Base-by-base conservation (phyloP, 441 rosid genomes). In the Populus hybrid region DNA sequence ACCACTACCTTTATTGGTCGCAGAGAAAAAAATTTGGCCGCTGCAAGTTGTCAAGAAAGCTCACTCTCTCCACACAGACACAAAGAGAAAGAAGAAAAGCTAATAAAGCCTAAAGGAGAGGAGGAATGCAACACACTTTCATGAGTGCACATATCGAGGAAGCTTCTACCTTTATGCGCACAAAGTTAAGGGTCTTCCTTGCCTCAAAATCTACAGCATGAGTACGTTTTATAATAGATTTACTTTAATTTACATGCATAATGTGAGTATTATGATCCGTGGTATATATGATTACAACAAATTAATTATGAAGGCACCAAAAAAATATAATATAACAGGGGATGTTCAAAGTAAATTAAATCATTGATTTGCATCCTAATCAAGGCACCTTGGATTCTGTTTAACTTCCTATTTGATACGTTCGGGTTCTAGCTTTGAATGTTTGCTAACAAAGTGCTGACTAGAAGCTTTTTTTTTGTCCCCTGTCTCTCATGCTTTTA, bases 111-210 rank as follows among this genome's bases (percentile, higher is more conserved):
- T 81, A 81, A 82, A 87, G 85, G 38, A 29, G 31, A 29, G 77
- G 86, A 79, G 77, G 86, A 79, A 84, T 74, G 75, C 84, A 80
- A 86, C 90, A 88, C 89, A 88, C 88, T 87, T 80, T 84, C 91
- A 84, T 53, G 88, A 80, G 72, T 85, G 67, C 89, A 76, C 83
- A 84, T 86, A 80, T 88, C 93, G 95, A 92, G 90, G 96, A 90
- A 90, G 96, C 96, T 92, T 90, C 94, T 79, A 59, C 68, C 91
- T 86, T 86, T 83, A 76, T 77, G 76, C 28, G 16, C 78, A 9
- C 76, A 78, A 80, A 85, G 81, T 59, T 67, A 20, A 50, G 38
- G n/a, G 18, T 42, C 53, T 74, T 66, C 28, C 80, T 28, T 5
- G 21, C 61, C 61, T 16, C 61, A 53, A 6, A 16, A 53, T 6